Percentiles rank a stretch among this genome's conserved stretches.
Evolutionary conservation across 139 green algal genomes (phyloP).

Genomic region (Picochlorum sp.): DNA sequence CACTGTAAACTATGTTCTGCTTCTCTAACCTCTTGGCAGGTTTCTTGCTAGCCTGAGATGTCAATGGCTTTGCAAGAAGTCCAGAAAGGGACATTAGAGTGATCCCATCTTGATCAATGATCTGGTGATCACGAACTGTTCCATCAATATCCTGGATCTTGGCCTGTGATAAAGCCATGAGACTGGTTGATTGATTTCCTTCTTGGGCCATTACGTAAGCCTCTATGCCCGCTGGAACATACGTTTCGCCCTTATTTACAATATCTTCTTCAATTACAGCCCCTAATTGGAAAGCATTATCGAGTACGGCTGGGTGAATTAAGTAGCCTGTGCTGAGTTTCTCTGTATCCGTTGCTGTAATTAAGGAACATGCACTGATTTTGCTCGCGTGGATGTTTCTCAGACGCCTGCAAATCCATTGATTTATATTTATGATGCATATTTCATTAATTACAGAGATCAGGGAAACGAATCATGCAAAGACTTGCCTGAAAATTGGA

Average conservation of each 20-base stretch:
- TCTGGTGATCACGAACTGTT: slow-evolving; percentile 11
- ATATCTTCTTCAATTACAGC: slow-evolving; percentile 29
- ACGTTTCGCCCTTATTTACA: not conserved
- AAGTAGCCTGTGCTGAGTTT: slow-evolving; percentile 1
- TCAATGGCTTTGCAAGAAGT: slow-evolving; percentile 35
- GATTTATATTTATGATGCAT: no score
- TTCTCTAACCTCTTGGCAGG: not conserved
- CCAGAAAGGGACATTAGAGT: slow-evolving; percentile 29
- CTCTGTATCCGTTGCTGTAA: not conserved
- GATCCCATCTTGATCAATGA: slow-evolving; percentile 12
- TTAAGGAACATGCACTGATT: not conserved
- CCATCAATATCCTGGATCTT: not conserved
- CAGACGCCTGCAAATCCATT: slow-evolving; percentile 35
- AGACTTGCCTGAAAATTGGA: slow-evolving; percentile 36
- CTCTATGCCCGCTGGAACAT: slow-evolving; percentile 43
- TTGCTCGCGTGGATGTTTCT: slow-evolving; percentile 4
- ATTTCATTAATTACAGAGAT: no score
- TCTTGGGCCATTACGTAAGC: slow-evolving; percentile 3
- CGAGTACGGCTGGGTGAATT: slow-evolving; percentile 7
- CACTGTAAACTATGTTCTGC: not conserved
- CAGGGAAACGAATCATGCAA: no score
- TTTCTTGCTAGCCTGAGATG: not conserved
- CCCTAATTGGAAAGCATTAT: slow-evolving; percentile 42
- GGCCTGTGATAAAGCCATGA: not conserved
- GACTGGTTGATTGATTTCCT: not conserved